A percentile compares a stretch with the other conserved stretches of the same genome.
Evolutionary conservation across 148 eudicot genomes (phyloP).

Genomic region (Euryodendron excelsum): DNA sequence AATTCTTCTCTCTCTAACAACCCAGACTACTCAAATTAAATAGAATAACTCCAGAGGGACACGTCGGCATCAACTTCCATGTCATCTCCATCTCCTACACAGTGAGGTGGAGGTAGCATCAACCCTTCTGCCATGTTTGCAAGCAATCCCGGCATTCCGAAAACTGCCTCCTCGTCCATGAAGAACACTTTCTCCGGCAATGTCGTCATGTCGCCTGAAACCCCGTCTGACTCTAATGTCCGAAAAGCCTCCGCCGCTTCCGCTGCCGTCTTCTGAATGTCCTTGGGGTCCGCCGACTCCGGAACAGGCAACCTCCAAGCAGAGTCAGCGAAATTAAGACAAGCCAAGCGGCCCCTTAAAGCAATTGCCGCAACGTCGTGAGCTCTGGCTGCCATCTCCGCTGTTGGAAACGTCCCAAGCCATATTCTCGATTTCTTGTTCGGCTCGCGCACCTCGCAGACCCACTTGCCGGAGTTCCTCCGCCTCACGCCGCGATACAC

Average conservation of each 20-base stretch:
- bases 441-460: constrained; percentile 55
- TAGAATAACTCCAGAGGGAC: constrained; percentile 36
- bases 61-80: constrained; percentile 20
- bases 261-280: constrained; percentile 46
- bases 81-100: constrained; percentile 13
- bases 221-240: not conserved
- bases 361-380: constrained; percentile 61
- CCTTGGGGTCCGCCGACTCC: constrained; percentile 24
- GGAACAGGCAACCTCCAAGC: constrained; percentile 46
- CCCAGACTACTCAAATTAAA: too few species aligned
- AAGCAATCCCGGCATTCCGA: constrained; percentile 48
- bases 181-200: constrained; percentile 6
- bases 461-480: constrained; percentile 49
- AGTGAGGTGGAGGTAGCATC: constrained; percentile 41
- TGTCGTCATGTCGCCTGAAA: not conserved
- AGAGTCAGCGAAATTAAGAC: constrained; percentile 54
- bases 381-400: constrained; percentile 61
- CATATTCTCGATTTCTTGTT: constrained; percentile 45
- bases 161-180: constrained; percentile 50
- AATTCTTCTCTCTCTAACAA: too few species aligned
- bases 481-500: constrained; percentile 45
- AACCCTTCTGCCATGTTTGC: constrained; percentile 65
- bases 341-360: constrained; percentile 30
- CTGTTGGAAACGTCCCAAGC: constrained; percentile 52
- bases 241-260: constrained; percentile 45